Base-by-base conservation (phyloP, 2,329 filamentous ascomycete genomes). In the Shiraia sp. region DNA sequence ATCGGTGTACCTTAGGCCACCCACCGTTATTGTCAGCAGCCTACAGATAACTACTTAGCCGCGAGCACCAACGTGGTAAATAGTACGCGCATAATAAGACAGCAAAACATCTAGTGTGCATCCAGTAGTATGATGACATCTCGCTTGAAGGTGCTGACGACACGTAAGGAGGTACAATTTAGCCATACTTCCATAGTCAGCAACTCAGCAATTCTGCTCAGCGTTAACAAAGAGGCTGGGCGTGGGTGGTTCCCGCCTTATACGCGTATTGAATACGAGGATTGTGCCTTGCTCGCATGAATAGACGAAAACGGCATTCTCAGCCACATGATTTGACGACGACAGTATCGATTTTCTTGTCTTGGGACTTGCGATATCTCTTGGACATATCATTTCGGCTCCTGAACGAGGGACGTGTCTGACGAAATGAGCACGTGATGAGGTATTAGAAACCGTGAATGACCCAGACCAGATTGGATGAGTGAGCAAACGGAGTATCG, bases 301-400 rank as follows among this genome's bases (percentile, higher is more conserved):
- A 45, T 54, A 40, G 40, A 56, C 56, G 37, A 48, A 59, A 53
- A 35, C 17, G 44, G 49, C 42, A 9, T 33, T 42, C 57, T 58
- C 48, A 63, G 63, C 63, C 63, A 57, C 63, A 31, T 30, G 47
- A 40, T 50, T 53, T 63, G 52, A 64, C 61, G 58, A 63, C 55
- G 48, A 51, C 40, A 44, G 30, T 26, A 32, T 45, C 36, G 46
- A 45, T 30, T 42, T n/a, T 31, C 33, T 34, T 28, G n/a, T 40
- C 31, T 45, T 36, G 16, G 16, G 40, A 45, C 19, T 22, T 22
- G 19, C 8, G 8, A 22, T 22, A 22, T 8, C 4, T 22, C 19
- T 22, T 22, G 4, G 19, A 22, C 19, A 5, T 22, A 22, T 22
- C 19, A 22, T 5, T 4, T 22, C 19, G 8, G 8, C 19, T 22